Evolutionary conservation across 805 yeast species (phyloP).

Genomic region (Ogataea henricii): DNA sequence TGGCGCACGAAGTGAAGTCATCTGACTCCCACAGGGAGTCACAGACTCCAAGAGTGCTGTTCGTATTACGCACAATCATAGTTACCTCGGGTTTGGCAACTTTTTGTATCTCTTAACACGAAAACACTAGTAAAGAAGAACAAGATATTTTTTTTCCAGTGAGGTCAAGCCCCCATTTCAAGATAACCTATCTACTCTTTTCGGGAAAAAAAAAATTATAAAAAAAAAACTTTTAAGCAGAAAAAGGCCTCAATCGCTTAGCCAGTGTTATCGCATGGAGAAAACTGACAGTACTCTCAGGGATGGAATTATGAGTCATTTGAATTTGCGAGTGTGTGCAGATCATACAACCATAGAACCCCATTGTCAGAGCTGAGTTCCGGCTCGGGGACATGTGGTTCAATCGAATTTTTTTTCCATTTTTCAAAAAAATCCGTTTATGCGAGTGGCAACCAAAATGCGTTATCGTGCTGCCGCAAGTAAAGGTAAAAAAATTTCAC

Average conservation of each 20-base stretch:
- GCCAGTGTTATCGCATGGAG: too few relatives aligned
- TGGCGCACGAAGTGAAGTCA: constrained; percentile 51
- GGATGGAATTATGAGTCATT: too few relatives aligned
- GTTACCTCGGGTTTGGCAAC: not conserved
- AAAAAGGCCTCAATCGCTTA: not conserved
- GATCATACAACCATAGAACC: too few relatives aligned
- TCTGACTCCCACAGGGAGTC: constrained; percentile 35
- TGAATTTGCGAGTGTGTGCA: too few relatives aligned
- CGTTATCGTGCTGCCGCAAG: not conserved
- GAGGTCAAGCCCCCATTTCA: not conserved
- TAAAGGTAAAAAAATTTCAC: not conserved
- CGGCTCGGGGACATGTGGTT: too few relatives aligned
- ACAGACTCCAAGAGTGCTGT: constrained; percentile 17
- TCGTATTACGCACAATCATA: constrained; percentile 6
- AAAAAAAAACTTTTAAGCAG: not conserved
- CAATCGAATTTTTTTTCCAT: not conserved
- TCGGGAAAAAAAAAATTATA: not conserved
- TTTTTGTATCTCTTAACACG: too few relatives aligned
- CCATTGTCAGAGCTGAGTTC: too few relatives aligned
- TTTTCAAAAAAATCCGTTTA: not conserved
- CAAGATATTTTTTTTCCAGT: too few relatives aligned
- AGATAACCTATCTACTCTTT: not conserved
- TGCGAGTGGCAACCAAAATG: not conserved
- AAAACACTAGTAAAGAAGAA: too few relatives aligned
- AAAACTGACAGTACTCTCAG: too few relatives aligned